A percentile compares a stretch with the other conserved stretches of the same genome.
These are phyloP conservation scores for Ogataea ganodermae DNA, from an alignment of 805 yeast genomes.

Conservation along the genomic window DNA sequence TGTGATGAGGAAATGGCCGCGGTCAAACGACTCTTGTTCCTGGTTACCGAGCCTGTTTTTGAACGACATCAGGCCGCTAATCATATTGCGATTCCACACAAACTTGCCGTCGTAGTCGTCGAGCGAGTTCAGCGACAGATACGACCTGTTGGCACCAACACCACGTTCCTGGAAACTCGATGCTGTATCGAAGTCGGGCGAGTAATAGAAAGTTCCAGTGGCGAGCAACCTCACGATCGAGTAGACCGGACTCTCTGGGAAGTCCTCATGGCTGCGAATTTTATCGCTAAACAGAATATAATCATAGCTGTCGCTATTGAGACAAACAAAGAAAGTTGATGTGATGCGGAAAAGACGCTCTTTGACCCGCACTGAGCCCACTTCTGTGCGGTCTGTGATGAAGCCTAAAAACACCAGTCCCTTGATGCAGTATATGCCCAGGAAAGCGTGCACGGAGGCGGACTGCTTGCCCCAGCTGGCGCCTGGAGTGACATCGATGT, in stretches of 20 bases:
- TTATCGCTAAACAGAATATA: conserved; percentile 23
- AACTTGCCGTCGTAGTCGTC: conserved; percentile 48
- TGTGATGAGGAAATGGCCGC: conserved; percentile 47
- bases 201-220: conserved; percentile 51
- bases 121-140: conserved; percentile 31
- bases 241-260: conserved; percentile 40
- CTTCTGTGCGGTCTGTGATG: conserved; percentile 53
- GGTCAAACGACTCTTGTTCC: conserved; percentile 46
- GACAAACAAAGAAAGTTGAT: conserved; percentile 66
- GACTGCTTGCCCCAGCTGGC: conserved; percentile 7
- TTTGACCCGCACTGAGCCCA: conserved; percentile 59
- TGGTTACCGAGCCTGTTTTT: conserved; percentile 42
- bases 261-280: conserved; percentile 21
- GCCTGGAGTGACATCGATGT: conserved; percentile 41
- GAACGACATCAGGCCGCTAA: conserved; percentile 46
- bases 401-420: conserved; percentile 58
- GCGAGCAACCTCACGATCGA: conserved; percentile 47
- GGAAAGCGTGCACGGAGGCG: conserved; percentile 47
- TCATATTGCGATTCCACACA: conserved; percentile 54
- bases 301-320: conserved; percentile 60
- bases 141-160: conserved; percentile 23
- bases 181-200: conserved; percentile 48
- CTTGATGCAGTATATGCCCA: conserved; percentile 61
- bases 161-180: conserved; percentile 49
- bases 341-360: conserved; percentile 55